Conservation (phyloP, 208 protist genomes). For the Novymonas esmeraldas region DNA sequence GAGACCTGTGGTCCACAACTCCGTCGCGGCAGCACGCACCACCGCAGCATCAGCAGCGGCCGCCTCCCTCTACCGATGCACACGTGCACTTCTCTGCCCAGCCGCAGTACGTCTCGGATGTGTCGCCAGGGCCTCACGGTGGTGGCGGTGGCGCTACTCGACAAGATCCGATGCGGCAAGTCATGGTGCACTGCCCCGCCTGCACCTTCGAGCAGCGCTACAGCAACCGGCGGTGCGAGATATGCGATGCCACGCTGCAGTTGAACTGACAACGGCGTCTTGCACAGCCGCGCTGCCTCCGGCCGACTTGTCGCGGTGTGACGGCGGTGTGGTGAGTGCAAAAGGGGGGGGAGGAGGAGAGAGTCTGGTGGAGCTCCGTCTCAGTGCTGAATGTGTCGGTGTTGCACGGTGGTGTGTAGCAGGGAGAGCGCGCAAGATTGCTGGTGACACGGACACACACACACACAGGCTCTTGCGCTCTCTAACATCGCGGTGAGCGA, state of each 20-base stretch:
- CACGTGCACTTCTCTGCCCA: background rate
- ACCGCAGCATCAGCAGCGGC: background rate
- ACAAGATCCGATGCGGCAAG: background rate
- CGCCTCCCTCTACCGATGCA: background rate
- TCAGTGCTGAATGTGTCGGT: too few relatives aligned
- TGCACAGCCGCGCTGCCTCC: background rate
- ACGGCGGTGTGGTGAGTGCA: too few relatives aligned
- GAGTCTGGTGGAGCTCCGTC: too few relatives aligned
- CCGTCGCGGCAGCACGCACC: background rate
- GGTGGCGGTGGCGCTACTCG: background rate
- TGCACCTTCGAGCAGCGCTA: conserved; percentile 53
- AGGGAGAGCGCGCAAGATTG: too few relatives aligned
- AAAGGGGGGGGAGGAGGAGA: too few relatives aligned
- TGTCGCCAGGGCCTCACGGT: background rate
- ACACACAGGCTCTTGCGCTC: too few relatives aligned
- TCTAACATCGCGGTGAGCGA: too few relatives aligned
- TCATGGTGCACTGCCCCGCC: conserved; percentile 38
- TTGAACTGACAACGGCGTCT: too few relatives aligned
- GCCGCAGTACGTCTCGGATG: background rate
- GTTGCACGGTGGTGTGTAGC: too few relatives aligned
- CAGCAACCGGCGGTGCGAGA: conserved; percentile 32
- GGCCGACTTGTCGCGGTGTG: background rate
- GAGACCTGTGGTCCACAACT: conserved; percentile 19
- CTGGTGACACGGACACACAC: too few relatives aligned
- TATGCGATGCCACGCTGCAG: conserved; percentile 2